A percentile compares a stretch with the other conserved stretches of the same genome.
These are phyloP conservation scores for Cladosporium sp. DNA, from an alignment of 2,329 filamentous ascomycete genomes.

Conservation along the genomic window DNA sequence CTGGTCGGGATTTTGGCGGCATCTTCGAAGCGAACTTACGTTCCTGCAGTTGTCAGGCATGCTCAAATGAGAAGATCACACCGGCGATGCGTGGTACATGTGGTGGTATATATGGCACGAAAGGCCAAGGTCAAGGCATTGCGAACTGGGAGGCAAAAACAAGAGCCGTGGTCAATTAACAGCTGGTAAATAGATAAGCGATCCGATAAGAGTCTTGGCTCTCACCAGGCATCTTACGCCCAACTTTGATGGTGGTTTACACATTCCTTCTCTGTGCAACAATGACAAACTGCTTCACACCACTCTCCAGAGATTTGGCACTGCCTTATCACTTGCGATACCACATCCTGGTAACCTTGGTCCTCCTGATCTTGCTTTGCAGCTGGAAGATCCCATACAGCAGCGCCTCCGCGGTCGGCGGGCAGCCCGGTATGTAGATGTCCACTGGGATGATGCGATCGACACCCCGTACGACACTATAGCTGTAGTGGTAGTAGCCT, in stretches of 20 bases:
- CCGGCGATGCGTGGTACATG: no score
- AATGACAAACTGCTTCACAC: neutral
- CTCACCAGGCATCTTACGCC: neutral
- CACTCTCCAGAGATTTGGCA: neutral
- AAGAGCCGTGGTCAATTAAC: neutral
- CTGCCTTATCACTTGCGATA: slow-evolving; percentile 48
- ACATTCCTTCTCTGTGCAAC: neutral
- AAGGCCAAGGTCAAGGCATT: no score
- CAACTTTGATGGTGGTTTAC: neutral
- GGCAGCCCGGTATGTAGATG: slow-evolving; percentile 75
- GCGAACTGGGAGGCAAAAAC: no score
- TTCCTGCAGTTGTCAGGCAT: no score
- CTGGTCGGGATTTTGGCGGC: neutral
- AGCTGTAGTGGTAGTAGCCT: slow-evolving; percentile 82
- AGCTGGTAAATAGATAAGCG: neutral
- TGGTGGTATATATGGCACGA: no score
- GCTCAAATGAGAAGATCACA: no score
- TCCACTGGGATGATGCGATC: slow-evolving; percentile 78
- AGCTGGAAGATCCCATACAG: slow-evolving; percentile 69
- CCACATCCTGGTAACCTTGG: slow-evolving; percentile 56
- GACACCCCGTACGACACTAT: slow-evolving; percentile 72
- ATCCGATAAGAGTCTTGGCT: neutral
- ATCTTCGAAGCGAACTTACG: neutral
- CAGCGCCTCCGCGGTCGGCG: slow-evolving; percentile 54
- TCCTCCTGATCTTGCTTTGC: slow-evolving; percentile 71